Evolutionary conservation across 2,329 filamentous ascomycete genomes (phyloP).

Genomic region (Ustulina deusta): DNA sequence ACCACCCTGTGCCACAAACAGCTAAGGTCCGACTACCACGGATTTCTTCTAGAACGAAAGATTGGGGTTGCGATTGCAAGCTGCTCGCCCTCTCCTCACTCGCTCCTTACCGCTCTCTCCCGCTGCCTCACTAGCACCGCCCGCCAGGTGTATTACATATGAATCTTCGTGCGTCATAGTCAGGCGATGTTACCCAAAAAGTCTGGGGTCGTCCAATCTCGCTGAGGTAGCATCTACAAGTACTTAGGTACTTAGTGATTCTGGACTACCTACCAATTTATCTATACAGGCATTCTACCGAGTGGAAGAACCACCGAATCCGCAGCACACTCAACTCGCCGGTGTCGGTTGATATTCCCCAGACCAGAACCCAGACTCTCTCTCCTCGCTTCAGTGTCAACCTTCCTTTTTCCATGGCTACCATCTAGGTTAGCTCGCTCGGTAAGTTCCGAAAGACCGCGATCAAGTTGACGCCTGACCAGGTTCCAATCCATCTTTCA

Average conservation of each 20-base stretch:
- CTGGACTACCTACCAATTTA: not conserved
- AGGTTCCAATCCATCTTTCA: conserved; percentile 12
- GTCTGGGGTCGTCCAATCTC: conserved; percentile 16
- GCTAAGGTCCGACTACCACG: not conserved
- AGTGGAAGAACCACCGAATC: conserved; percentile 29
- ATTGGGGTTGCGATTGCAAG: conserved; percentile 2
- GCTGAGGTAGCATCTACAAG: conserved; percentile 3
- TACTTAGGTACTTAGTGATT: not conserved
- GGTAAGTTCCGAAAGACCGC: conserved; percentile 18
- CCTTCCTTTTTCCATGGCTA: not conserved
- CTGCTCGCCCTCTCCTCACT: conserved; percentile 5
- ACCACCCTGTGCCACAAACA: not conserved
- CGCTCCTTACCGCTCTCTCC: not conserved
- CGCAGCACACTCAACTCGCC: conserved; percentile 5
- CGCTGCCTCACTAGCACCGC: not conserved
- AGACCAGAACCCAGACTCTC: conserved; percentile 11
- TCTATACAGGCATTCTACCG: no score
- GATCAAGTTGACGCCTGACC: conserved; percentile 28
- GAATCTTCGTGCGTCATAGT: conserved; percentile 22
- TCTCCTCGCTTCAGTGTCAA: conserved; percentile 14
- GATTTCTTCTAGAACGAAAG: conserved; percentile 36
- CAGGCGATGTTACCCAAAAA: conserved; percentile 19
- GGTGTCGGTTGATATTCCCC: conserved; percentile 23
- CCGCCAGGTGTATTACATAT: not conserved
- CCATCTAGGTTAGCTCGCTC: conserved; percentile 24